Conservation (phyloP, 176 grass and related monocot genomes). For the sorghum (Sorghum bicolor) region DNA sequence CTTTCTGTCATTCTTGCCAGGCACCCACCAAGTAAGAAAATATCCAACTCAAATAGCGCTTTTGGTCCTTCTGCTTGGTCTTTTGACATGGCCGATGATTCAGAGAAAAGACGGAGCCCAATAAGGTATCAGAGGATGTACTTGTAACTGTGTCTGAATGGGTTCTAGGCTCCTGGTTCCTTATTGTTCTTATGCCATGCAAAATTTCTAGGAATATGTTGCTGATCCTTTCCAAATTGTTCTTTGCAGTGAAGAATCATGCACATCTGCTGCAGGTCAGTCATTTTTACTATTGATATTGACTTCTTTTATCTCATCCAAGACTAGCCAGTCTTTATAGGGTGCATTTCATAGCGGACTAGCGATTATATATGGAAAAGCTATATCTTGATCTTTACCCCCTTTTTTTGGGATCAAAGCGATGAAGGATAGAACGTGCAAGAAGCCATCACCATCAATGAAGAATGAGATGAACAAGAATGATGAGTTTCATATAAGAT, state of each 20-base stretch:
- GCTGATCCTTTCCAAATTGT: slow-evolving; percentile 29
- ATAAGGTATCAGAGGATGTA: slow-evolving; percentile 33
- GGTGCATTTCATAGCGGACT: slow-evolving; percentile 10
- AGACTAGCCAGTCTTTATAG: neutral
- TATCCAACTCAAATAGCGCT: slow-evolving; percentile 20
- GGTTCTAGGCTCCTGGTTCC: slow-evolving; percentile 3
- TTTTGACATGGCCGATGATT: slow-evolving; percentile 38
- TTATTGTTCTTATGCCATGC: neutral
- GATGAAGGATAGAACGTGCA: slow-evolving; percentile 29
- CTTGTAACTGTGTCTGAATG: slow-evolving; percentile 17
- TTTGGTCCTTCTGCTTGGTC: slow-evolving; percentile 39
- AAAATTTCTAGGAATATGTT: slow-evolving; percentile 13
- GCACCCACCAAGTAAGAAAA: slow-evolving; percentile 34
- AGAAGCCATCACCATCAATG: slow-evolving; percentile 33
- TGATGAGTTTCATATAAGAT: slow-evolving; percentile 34
- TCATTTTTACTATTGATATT: slow-evolving; percentile 13
- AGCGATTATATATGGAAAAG: neutral
- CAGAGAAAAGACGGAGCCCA: slow-evolving; percentile 46
- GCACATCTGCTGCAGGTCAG: slow-evolving; percentile 49
- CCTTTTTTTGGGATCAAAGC: slow-evolving; percentile 15
- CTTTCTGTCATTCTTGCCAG: slow-evolving; percentile 27
- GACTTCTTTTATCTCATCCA: slow-evolving; percentile 8
- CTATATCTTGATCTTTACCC: slow-evolving; percentile 1
- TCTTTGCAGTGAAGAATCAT: slow-evolving; percentile 60
- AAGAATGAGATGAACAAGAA: slow-evolving; percentile 37